Percentiles rank a stretch among this genome's conserved stretches.
These are phyloP conservation scores for Limnanthes douglasii DNA, from an alignment of 345 rosid species.

Conservation along the genomic window DNA sequence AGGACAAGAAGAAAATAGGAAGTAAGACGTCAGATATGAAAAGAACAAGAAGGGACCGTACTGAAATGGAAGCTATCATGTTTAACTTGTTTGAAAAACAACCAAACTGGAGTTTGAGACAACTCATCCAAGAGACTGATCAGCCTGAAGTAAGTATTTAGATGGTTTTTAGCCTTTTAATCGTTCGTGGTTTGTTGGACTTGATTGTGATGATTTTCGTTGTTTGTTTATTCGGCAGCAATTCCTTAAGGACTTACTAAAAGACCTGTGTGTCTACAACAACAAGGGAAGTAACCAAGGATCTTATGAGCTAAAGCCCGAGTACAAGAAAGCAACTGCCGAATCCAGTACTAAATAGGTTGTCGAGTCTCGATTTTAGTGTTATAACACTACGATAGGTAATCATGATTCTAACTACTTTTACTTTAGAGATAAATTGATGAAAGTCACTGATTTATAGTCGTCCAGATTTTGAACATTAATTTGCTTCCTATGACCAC, in stretches of 20 bases:
- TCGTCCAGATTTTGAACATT: no score
- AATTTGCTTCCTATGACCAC: no score
- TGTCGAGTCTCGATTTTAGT: no score
- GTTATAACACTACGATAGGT: no score
- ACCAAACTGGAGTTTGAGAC: conserved; percentile 67
- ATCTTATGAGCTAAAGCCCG: conserved; percentile 84
- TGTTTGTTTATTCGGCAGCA: no score
- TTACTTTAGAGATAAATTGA: no score
- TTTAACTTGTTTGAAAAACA: conserved; percentile 91
- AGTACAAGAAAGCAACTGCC: conserved; percentile 47
- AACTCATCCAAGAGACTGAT: conserved; percentile 72
- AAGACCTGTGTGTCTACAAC: conserved; percentile 77
- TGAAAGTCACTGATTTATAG: no score
- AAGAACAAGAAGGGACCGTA: conserved; percentile 82
- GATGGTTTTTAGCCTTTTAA: not conserved
- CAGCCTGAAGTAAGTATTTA: conserved; percentile 63
- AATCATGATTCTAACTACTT: no score
- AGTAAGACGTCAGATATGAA: conserved; percentile 40
- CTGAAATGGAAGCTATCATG: conserved; percentile 81
- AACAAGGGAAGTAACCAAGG: conserved; percentile 86
- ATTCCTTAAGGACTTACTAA: conserved; percentile 73
- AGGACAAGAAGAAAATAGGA: conserved; percentile 71
- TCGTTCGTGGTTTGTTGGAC: not conserved
- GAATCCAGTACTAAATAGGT: conserved; percentile 15
- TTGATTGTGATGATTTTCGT: not conserved